A percentile compares a stretch with the other conserved stretches of the same genome.
Conservation (phyloP, 306 rosid genomes). For the Myrica gale region DNA sequence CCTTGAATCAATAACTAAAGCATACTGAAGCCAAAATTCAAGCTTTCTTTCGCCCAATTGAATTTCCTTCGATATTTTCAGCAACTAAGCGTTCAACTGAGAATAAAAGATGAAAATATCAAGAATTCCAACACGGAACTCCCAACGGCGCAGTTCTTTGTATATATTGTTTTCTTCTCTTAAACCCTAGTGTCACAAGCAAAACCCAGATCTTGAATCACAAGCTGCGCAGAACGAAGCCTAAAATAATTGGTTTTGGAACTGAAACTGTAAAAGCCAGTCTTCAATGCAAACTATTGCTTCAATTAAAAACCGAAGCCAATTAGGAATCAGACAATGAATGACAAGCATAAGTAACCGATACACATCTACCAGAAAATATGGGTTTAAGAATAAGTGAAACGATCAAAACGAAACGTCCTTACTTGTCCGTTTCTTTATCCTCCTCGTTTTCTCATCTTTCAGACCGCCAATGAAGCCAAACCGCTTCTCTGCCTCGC, state of each 20-base stretch:
- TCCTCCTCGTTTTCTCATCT: background rate
- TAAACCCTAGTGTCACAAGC: background rate
- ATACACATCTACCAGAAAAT: no score
- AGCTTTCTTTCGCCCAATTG: constrained; percentile 2
- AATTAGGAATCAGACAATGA: background rate
- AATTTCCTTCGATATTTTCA: background rate
- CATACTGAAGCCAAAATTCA: constrained; percentile 8
- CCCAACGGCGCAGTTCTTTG: background rate
- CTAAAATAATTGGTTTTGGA: background rate
- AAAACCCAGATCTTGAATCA: background rate
- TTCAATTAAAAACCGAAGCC: background rate
- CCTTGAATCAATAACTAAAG: constrained; percentile 14
- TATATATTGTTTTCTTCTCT: no score
- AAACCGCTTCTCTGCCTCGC: background rate
- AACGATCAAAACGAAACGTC: background rate
- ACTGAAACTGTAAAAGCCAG: background rate
- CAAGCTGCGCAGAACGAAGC: background rate
- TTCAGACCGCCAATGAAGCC: constrained; percentile 32
- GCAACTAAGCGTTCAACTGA: background rate
- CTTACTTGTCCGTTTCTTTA: constrained; percentile 20
- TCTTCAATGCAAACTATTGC: background rate
- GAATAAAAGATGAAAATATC: background rate
- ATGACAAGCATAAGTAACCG: background rate
- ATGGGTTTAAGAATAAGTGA: background rate
- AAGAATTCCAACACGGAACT: constrained; percentile 13